Base-by-base conservation (phyloP, 352 stramenopile genomes). In the Aphanomyces astaci region DNA sequence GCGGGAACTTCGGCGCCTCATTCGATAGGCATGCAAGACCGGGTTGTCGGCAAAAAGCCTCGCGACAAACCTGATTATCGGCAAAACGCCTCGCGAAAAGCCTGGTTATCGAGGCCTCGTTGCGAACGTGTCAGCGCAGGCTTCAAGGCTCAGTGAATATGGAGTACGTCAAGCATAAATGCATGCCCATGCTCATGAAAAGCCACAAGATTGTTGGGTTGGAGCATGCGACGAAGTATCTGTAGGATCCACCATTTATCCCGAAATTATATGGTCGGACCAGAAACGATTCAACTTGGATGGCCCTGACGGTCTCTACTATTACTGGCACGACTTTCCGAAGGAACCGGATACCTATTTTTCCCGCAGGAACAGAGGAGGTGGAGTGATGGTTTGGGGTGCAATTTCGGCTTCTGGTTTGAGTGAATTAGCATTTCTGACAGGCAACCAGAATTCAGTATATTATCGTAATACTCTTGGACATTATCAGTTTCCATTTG, bases 271-370 rank as follows among this genome's bases (percentile, higher is more conserved):
- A 15, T 43, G 36, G 36, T 43, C 36, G 0, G 72, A 85, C 17
- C 71, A 81, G 33, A 79, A 79, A 56, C 79, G 76, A 33, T 81
- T 70, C 33, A 81, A 77, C 43, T 45, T 78, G 2, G 76, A 82
- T 24, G 76, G 75, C 0, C 73, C 71, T 1, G 76, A 85, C 25
- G 71, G 75, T 0, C 73, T 70, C 3, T 60, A 78, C 30, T 15
- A 64, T 13, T 77, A 75, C 33, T 86, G 76, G 72, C 64, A 60
- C 0, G 73, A 78, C n/a, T 32, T 59, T 4, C 25, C 7, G 5
- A 32, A 39, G 2, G 51, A 30, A 19, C 5, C 7, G 13, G 51
- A 59, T 19, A 40, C 25, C 5, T 39, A 17, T 2, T 59, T 59
- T 5, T 7, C 51, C 7, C 51, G 51, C 13, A 7, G 30, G 13